phyloP scores from a whole-genome alignment of 31 red algal species.

The Odonthalia washingtoniensis region DNA sequence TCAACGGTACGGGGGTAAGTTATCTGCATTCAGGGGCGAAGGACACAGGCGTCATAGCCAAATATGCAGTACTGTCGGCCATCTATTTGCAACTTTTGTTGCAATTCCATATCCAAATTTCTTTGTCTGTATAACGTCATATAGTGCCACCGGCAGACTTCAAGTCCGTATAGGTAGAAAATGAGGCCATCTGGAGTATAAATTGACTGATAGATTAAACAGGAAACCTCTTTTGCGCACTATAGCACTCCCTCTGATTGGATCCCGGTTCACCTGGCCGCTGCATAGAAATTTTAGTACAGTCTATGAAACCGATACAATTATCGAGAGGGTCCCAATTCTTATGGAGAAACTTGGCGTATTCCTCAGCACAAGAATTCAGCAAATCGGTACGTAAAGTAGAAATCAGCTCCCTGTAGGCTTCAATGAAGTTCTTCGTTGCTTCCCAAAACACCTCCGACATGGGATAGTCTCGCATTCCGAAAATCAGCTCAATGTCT shows the following conservation, averaged over 20 bases:
- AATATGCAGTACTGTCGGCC: background rate
- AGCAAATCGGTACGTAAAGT: no score
- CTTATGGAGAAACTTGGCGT: constrained; percentile 8
- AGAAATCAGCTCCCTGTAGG: no score
- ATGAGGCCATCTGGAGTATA: background rate
- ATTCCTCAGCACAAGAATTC: constrained; percentile 2
- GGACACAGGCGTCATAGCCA: background rate
- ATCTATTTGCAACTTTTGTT: background rate
- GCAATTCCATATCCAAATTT: background rate
- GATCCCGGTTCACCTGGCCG: constrained; percentile 3
- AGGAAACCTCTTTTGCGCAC: background rate
- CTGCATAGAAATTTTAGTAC: constrained; percentile 3
- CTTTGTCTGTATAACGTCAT: background rate
- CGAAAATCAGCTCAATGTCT: no score
- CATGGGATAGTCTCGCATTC: no score
- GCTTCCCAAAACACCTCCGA: no score
- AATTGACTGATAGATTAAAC: background rate
- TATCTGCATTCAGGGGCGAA: background rate
- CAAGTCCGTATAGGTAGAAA: no score
- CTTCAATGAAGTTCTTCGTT: no score
- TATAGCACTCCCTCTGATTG: background rate
- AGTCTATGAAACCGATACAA: constrained; percentile 41
- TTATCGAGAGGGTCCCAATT: background rate
- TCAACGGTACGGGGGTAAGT: background rate
- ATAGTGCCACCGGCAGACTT: no score